These are phyloP conservation scores for Naegleria fowleri DNA, from an alignment of 208 protist species.

Conservation along the genomic window DNA sequence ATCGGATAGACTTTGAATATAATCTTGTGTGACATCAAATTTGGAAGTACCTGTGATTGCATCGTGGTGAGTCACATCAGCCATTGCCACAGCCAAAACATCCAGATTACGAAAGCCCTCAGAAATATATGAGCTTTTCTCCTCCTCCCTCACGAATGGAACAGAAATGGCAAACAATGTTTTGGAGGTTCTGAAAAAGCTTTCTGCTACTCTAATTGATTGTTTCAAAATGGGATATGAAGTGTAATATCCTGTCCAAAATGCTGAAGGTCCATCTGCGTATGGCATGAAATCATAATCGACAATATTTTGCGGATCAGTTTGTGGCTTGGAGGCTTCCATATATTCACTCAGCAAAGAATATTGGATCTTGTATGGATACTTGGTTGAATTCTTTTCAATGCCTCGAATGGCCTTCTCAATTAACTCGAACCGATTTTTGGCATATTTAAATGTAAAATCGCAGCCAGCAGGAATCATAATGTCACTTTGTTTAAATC, in stretches of 20 bases:
- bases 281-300: background rate
- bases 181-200: background rate
- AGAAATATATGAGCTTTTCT: background rate
- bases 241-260: background rate
- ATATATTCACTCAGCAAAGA: background rate
- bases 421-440: background rate
- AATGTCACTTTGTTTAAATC: background rate
- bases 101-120: background rate
- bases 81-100: background rate
- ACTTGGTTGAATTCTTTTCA: background rate
- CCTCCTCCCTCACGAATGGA: background rate
- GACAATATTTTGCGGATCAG: background rate
- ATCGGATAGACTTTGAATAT: background rate
- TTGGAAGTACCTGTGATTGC: slow-evolving; percentile 49
- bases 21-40: slow-evolving; percentile 41
- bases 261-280: background rate
- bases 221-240: background rate
- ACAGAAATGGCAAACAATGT: background rate
- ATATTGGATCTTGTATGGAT: background rate
- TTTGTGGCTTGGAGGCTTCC: background rate
- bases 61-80: slow-evolving; percentile 44
- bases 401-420: background rate
- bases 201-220: background rate
- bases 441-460: background rate
- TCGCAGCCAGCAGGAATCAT: background rate